These are phyloP conservation scores for Trametes cubensis DNA, from an alignment of 768 basidiomycete species.

Conservation along the genomic window DNA sequence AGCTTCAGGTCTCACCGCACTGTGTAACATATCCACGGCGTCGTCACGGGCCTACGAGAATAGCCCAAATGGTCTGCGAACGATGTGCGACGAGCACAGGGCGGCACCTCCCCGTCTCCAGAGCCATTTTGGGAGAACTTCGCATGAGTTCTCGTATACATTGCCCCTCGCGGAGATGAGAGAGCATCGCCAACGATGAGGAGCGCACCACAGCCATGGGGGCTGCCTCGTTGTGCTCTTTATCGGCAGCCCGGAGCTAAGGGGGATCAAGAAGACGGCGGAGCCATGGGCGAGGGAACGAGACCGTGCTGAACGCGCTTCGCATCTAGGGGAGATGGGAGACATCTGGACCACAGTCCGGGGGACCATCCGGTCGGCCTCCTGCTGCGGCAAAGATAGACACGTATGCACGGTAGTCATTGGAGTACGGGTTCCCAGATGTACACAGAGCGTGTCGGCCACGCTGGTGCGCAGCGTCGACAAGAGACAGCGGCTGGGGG, in stretches of 20 bases:
- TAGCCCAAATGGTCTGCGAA: neutral
- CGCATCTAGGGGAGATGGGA: too few relatives aligned
- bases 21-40: neutral
- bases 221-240: conserved; percentile 12
- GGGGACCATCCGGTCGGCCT: too few relatives aligned
- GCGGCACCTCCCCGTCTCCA: neutral
- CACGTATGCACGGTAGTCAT: too few relatives aligned
- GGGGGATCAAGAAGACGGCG: conserved; percentile 7
- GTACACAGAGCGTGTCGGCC: neutral
- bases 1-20: neutral
- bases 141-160: conserved; percentile 15
- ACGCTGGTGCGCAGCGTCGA: neutral
- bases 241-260: conserved; percentile 14
- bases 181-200: neutral
- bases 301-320: neutral
- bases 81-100: neutral
- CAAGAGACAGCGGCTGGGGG: neutral
- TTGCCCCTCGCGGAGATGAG: conserved; percentile 12
- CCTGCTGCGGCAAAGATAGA: too few relatives aligned
- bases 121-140: neutral
- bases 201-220: neutral
- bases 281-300: conserved; percentile 6
- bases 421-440: too few relatives aligned
- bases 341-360: too few relatives aligned
- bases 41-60: neutral